Evolutionary conservation across 2,329 filamentous ascomycete species (phyloP).

Genomic region (Pseudocercospora pini-densiflorae): DNA sequence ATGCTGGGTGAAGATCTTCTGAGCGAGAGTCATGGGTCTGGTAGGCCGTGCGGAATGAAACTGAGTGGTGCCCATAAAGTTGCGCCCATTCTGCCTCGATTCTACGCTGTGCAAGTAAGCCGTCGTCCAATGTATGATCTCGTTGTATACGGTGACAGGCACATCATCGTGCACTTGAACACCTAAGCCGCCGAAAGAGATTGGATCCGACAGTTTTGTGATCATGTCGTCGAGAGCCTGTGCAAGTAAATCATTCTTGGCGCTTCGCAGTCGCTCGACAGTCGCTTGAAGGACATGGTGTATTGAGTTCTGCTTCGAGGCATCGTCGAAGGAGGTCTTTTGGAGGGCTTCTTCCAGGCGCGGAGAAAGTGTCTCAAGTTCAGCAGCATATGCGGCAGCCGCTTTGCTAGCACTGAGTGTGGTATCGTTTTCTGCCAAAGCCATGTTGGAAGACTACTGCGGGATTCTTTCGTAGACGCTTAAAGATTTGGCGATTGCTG

Average conservation of each 20-base stretch:
- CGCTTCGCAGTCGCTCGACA: background rate
- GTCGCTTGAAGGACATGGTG: background rate
- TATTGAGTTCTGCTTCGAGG: background rate
- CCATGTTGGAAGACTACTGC: background rate
- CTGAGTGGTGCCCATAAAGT: background rate
- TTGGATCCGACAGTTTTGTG: background rate
- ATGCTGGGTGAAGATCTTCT: constrained; percentile 20
- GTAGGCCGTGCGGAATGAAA: background rate
- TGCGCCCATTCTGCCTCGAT: background rate
- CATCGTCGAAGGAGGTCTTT: background rate
- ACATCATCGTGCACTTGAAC: background rate
- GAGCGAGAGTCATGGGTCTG: constrained; percentile 16
- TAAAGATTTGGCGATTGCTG: background rate
- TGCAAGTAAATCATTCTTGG: background rate
- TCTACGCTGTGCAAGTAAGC: constrained; percentile 13
- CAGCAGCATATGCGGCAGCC: background rate
- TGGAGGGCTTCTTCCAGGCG: background rate
- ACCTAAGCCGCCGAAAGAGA: constrained; percentile 1
- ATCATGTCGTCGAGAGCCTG: background rate
- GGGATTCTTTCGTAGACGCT: background rate
- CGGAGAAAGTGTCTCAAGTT: background rate
- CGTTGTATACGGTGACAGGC: background rate
- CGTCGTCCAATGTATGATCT: constrained; percentile 2
- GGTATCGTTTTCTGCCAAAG: background rate
- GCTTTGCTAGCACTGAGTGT: background rate